Percentiles rank a stretch among this genome's conserved stretches.
Conservation (phyloP, 2,329 filamentous ascomycete species). For the Bertia moriformis region DNA sequence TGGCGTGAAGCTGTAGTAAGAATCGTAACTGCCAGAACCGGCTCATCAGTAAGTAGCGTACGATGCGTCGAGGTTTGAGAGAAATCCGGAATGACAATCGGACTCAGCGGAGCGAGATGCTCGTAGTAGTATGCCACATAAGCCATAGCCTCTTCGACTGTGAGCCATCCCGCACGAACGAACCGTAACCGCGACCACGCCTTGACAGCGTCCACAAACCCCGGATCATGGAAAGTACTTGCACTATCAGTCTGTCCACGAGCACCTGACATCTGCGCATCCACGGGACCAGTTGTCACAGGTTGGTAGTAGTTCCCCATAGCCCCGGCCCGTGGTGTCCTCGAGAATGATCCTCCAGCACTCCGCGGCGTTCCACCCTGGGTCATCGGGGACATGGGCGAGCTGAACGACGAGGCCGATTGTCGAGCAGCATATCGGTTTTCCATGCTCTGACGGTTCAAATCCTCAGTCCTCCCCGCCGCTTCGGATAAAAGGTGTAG, state of each 20-base stretch:
- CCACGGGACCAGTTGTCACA: background rate
- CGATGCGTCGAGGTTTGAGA: slow-evolving; percentile 36
- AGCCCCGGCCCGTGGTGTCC: background rate
- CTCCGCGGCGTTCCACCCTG: background rate
- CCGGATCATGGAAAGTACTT: slow-evolving; percentile 16
- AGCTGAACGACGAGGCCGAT: background rate
- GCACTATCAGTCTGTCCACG: slow-evolving; percentile 10
- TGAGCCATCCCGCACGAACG: slow-evolving; percentile 54
- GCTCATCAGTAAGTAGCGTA: slow-evolving; percentile 43
- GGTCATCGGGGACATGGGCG: background rate
- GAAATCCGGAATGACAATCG: slow-evolving; percentile 47
- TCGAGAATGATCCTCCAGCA: background rate
- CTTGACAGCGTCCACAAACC: slow-evolving; percentile 30
- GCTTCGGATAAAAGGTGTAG: slow-evolving; percentile 45
- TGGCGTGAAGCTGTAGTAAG: slow-evolving; percentile 49
- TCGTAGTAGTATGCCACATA: slow-evolving; percentile 54
- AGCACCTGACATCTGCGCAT: background rate
- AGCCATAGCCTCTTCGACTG: slow-evolving; percentile 45
- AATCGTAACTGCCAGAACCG: slow-evolving; percentile 46
- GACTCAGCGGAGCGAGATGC: slow-evolving; percentile 44
- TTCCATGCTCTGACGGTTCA: slow-evolving; percentile 29
- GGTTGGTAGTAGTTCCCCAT: background rate
- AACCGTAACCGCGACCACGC: slow-evolving; percentile 50
- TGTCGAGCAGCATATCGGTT: slow-evolving; percentile 19
- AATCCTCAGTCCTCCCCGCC: slow-evolving; percentile 32